Percentiles rank a stretch among this genome's conserved stretches.
These are phyloP conservation scores for Cordyceps fumosorosea DNA, from an alignment of 2,329 filamentous ascomycete genomes.

Conservation along the genomic window DNA sequence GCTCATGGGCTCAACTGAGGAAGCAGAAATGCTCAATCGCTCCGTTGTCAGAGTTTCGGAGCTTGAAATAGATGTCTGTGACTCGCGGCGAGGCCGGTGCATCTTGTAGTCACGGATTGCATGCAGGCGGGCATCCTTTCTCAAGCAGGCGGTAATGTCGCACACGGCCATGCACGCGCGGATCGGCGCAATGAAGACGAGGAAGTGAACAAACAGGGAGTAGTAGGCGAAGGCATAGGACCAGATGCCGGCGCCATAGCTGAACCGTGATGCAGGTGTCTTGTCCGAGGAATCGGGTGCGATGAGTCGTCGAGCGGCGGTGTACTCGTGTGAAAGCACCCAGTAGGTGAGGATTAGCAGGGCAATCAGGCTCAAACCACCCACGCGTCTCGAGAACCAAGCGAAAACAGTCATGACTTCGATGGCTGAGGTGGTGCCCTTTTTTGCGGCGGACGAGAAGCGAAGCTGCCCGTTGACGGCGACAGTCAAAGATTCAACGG, in stretches of 20 bases:
- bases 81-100: constrained; percentile 46
- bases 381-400: constrained; percentile 48
- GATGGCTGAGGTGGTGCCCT: background rate
- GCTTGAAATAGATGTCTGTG: constrained; percentile 49
- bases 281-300: background rate
- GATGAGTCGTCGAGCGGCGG: constrained; percentile 31
- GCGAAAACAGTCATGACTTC: constrained; percentile 44
- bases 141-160: constrained; percentile 47
- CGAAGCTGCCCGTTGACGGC: background rate
- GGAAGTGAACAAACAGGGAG: constrained; percentile 56
- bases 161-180: constrained; percentile 56
- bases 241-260: constrained; percentile 40
- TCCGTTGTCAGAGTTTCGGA: constrained; percentile 43
- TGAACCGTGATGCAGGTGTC: constrained; percentile 24
- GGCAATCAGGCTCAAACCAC: constrained; percentile 48
- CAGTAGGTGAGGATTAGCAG: constrained; percentile 46
- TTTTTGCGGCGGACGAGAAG: background rate
- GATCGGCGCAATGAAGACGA: constrained; percentile 57
- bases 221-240: constrained; percentile 57
- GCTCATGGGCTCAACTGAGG: constrained; percentile 43
- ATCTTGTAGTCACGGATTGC: constrained; percentile 40
- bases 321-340: constrained; percentile 46
- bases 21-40: constrained; percentile 39
- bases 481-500: background rate
- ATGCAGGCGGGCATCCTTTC: constrained; percentile 38